These are phyloP conservation scores for Cyberlindnera subsufficiens DNA, from an alignment of 805 yeast genomes.

Conservation along the genomic window DNA sequence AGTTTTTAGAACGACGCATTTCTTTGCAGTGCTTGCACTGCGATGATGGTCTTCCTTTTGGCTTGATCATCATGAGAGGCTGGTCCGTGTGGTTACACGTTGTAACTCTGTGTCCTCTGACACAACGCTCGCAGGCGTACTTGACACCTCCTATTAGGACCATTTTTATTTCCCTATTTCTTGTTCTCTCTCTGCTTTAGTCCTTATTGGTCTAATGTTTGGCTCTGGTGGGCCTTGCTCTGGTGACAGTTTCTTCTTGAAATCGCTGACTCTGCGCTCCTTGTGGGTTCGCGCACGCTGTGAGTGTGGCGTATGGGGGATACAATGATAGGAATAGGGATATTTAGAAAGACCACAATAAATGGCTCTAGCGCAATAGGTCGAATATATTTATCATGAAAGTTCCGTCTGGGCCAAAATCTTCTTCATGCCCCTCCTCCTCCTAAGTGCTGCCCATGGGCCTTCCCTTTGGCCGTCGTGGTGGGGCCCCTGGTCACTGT, in stretches of 20 bases:
- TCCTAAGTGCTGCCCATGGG: too few species aligned
- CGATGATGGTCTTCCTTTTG: slow-evolving; percentile 93
- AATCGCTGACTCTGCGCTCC: too few species aligned
- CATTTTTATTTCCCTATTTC: slow-evolving; percentile 37
- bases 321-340: too few species aligned
- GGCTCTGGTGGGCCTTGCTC: too few species aligned
- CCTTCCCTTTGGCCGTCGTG: neutral
- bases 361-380: too few species aligned
- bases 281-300: too few species aligned
- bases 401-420: too few species aligned
- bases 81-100: slow-evolving; percentile 90
- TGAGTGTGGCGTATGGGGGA: too few species aligned
- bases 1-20: slow-evolving; percentile 57
- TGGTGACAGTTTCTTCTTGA: neutral
- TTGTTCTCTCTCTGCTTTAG: neutral
- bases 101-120: slow-evolving; percentile 93
- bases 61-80: slow-evolving; percentile 88
- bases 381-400: too few species aligned
- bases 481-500: neutral
- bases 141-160: slow-evolving; percentile 88
- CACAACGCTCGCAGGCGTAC: slow-evolving; percentile 94
- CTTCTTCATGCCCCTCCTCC: too few species aligned
- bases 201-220: neutral
- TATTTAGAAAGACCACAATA: too few species aligned
- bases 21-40: slow-evolving; percentile 86